A percentile compares a stretch with the other conserved stretches of the same genome.
phyloP scores from a whole-genome alignment of 768 basidiomycete genomes.

The Trametes cingulata region DNA sequence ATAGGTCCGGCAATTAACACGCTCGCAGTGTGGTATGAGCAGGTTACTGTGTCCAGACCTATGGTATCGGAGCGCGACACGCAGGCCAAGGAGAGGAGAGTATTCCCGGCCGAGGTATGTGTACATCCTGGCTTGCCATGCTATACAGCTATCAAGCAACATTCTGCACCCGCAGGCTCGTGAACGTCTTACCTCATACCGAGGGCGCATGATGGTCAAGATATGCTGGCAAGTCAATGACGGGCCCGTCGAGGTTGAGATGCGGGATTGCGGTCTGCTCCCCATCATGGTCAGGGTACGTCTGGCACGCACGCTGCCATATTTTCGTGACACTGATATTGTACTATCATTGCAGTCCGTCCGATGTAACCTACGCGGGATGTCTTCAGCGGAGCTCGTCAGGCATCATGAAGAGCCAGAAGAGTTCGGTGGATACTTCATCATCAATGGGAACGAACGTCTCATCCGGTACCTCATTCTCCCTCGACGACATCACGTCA shows the following conservation, averaged over 20 bases:
- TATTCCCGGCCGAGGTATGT: constrained; percentile 87
- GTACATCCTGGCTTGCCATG: neutral
- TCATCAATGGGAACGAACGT: constrained; percentile 98
- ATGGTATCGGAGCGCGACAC: constrained; percentile 85
- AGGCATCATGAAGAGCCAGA: constrained; percentile 93
- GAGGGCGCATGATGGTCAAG: constrained; percentile 85
- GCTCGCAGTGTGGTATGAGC: constrained; percentile 85
- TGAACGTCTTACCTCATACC: constrained; percentile 90
- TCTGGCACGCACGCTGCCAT: constrained; percentile 7
- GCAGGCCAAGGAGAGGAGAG: constrained; percentile 67
- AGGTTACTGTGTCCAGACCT: constrained; percentile 79
- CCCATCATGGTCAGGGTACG: constrained; percentile 97
- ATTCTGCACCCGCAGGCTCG: constrained; percentile 64
- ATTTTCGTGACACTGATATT: neutral
- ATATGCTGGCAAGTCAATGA: constrained; percentile 78
- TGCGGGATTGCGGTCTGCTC: constrained; percentile 84
- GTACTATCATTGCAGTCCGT: constrained; percentile 59
- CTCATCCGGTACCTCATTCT: constrained; percentile 97
- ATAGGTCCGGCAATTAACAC: neutral
- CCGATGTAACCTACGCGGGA: constrained; percentile 85
- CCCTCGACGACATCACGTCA: constrained; percentile 93
- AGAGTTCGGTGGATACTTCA: constrained; percentile 98
- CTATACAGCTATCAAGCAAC: too few relatives aligned
- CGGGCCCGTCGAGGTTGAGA: constrained; percentile 64
- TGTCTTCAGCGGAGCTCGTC: constrained; percentile 87